phyloP scores from a whole-genome alignment of 805 yeast genomes.

The Candida verbasci region DNA sequence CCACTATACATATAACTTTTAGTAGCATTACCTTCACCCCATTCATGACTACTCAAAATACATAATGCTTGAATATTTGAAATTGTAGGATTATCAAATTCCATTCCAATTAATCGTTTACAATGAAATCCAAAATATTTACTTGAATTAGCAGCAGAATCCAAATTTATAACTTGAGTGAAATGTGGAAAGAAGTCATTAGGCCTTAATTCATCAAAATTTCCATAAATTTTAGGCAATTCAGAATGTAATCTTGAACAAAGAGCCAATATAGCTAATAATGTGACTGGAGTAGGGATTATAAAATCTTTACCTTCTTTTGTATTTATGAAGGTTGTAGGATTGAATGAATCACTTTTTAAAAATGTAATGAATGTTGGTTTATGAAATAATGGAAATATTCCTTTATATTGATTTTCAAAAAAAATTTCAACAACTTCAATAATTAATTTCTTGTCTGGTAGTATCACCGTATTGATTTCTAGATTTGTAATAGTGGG shows the following conservation, averaged over 20 bases:
- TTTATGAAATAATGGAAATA: conserved; percentile 21
- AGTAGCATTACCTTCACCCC: conserved; percentile 37
- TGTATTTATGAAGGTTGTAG: conserved; percentile 15
- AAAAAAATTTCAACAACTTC: conserved; percentile 20
- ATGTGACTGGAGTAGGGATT: conserved; percentile 25
- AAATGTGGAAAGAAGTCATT: conserved; percentile 25
- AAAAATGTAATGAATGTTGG: conserved; percentile 18
- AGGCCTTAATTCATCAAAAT: conserved; percentile 24
- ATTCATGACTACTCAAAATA: conserved; percentile 35
- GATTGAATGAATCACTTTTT: conserved; percentile 16
- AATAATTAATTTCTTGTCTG: conserved; percentile 13
- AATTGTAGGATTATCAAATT: conserved; percentile 34
- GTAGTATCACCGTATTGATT: conserved; percentile 11
- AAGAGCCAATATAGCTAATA: conserved; percentile 32
- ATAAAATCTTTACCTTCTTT: conserved; percentile 11
- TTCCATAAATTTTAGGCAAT: conserved; percentile 26
- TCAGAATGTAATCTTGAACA: conserved; percentile 31
- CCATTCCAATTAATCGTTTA: conserved; percentile 22
- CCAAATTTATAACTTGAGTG: background rate
- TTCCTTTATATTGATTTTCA: conserved; percentile 22
- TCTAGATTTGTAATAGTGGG: background rate
- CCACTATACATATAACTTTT: conserved; percentile 34
- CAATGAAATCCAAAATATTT: conserved; percentile 39
- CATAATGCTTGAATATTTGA: conserved; percentile 34
- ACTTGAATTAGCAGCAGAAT: conserved; percentile 26